Base-by-base conservation (phyloP, 1,284 basidiomycete genomes). In the Sanghuangporus weigelae region DNA sequence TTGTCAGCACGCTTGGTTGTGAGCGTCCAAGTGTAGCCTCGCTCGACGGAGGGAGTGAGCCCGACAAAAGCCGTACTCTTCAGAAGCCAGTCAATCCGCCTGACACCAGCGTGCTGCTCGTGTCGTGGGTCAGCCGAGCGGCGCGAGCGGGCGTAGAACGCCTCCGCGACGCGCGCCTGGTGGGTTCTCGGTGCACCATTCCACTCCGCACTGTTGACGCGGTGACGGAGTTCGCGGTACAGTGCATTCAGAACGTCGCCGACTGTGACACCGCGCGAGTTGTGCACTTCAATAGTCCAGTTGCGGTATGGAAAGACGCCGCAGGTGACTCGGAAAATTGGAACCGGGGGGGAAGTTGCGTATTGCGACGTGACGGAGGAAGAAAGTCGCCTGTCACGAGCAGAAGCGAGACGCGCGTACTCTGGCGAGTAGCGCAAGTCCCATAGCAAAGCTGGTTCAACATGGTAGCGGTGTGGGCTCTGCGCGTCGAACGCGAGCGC, bases 41-140 rank as follows among this genome's bases (percentile, higher is more conserved):
- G 69, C 23, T 74, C 73, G 51, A 73, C 67, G 44, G 74, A 75
- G 7, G 74, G 69, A 16, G 81, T 76, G 36, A 85, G 70, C 12
- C 84, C 84, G n/a, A 75, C 81, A 58, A 84, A 85, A 36, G 73
- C 63, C 3, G 77, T 79, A 59, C 81, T 80, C 54, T 73, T 70
- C 19, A 81, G 73, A 26, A 84, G 67, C 67, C 76, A 81, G 58
- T 84, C 83, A 16, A 78, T 70, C 48, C 83, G 74, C 67, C 77
- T 71, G 3, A 84, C 73, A 3, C 83, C 83, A 6, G 71, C 71
- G 10, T 68, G 65, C 21, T 76, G 76, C 19, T 74, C 70, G 50
- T 66, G 69, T 10, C 68, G 66, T 23, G 75, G 75, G 58, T 77
- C 70, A 2, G 68, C 67, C 1, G 78, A 73, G 7, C 63, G 63